Evolutionary conservation across 1,284 basidiomycete genomes (phyloP).

Genomic region (Irpex lacteus): DNA sequence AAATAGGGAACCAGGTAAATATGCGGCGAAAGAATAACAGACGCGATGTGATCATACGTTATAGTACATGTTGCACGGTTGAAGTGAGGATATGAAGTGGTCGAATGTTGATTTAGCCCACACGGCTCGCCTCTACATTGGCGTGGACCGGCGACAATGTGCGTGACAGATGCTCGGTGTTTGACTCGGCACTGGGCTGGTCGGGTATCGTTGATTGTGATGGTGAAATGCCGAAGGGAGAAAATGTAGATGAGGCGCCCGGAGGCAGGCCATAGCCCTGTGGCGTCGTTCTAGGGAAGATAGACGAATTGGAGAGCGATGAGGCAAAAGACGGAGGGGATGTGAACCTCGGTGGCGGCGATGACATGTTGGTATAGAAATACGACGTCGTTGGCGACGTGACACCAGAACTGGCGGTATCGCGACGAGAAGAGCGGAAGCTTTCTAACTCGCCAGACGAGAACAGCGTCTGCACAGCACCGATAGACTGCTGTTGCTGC

Average conservation of each 20-base stretch:
- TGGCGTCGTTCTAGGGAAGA: slow-evolving; percentile 33
- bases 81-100: slow-evolving; percentile 13
- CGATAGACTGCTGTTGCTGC: slow-evolving; percentile 34
- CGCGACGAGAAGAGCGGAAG: slow-evolving; percentile 28
- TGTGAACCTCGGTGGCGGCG: slow-evolving; percentile 46
- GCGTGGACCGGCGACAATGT: slow-evolving; percentile 47
- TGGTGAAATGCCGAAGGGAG: slow-evolving; percentile 58
- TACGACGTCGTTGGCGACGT: slow-evolving; percentile 41
- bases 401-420: slow-evolving; percentile 27
- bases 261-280: slow-evolving; percentile 33
- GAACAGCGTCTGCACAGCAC: slow-evolving; percentile 24
- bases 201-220: slow-evolving; percentile 64
- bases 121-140: slow-evolving; percentile 55
- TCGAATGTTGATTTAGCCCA: slow-evolving; percentile 31
- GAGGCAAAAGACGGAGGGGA: slow-evolving; percentile 34
- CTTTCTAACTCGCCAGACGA: slow-evolving; percentile 32
- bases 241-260: slow-evolving; percentile 43
- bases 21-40: slow-evolving; percentile 11
- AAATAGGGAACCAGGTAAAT: slow-evolving; percentile 14
- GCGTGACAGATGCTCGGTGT: slow-evolving; percentile 37
- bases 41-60: slow-evolving; percentile 17
- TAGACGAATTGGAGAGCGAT: slow-evolving; percentile 28
- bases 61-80: slow-evolving; percentile 19
- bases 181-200: slow-evolving; percentile 43
- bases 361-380: slow-evolving; percentile 51